These are phyloP conservation scores for Zymoseptoria crescenta DNA, from an alignment of 2,329 filamentous ascomycete species.

Conservation along the genomic window DNA sequence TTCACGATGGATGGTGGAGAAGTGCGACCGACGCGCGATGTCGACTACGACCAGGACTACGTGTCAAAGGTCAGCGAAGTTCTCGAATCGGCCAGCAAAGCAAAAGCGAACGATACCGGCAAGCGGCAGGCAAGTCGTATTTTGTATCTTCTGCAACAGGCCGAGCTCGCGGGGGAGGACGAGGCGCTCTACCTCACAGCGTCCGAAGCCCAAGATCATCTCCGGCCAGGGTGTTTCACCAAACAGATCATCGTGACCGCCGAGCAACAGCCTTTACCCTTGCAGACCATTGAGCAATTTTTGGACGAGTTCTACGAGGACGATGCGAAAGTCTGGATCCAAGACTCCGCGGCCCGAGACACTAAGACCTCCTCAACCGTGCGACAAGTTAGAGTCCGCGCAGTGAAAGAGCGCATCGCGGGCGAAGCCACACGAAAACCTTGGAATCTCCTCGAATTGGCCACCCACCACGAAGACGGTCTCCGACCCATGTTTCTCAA, in stretches of 20 bases:
- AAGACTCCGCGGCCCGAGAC: constrained; percentile 20
- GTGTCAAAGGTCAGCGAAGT: neutral
- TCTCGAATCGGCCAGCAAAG: constrained; percentile 1
- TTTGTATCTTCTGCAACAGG: constrained; percentile 18
- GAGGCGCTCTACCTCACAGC: constrained; percentile 22
- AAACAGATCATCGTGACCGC: constrained; percentile 22
- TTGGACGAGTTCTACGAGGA: constrained; percentile 27
- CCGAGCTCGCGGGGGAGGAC: constrained; percentile 11
- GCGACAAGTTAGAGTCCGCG: constrained; percentile 15
- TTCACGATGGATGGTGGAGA: neutral
- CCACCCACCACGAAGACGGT: constrained; percentile 27
- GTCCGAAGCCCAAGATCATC: constrained; percentile 16
- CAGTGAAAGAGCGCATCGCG: constrained; percentile 24
- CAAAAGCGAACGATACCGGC: constrained; percentile 1
- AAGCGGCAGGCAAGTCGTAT: constrained; percentile 19
- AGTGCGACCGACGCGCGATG: neutral
- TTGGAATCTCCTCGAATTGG: constrained; percentile 29
- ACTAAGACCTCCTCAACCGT: constrained; percentile 6
- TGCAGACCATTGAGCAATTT: constrained; percentile 22
- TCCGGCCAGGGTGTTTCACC: constrained; percentile 19
- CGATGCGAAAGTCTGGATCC: constrained; percentile 20
- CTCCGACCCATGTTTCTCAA: constrained; percentile 26
- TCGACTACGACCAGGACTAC: neutral
- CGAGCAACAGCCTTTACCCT: constrained; percentile 20
- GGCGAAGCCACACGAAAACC: constrained; percentile 10